Evolutionary conservation across 768 basidiomycete species (phyloP).

Genomic region (Rhizopogon vinicolor): DNA sequence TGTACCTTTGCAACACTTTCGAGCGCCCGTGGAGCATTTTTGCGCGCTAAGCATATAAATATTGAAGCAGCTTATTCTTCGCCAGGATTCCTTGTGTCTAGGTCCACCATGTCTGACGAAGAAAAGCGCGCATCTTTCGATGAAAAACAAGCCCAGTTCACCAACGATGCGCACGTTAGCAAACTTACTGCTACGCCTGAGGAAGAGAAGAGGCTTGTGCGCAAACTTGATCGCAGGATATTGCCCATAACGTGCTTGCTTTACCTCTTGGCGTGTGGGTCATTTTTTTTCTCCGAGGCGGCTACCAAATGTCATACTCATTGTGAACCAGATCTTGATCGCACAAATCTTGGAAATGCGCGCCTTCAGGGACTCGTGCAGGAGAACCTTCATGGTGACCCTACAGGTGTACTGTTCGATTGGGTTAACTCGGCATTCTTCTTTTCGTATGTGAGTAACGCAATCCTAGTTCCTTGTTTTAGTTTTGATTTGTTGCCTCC

Average conservation of each 20-base stretch:
- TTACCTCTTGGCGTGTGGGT: slow-evolving; percentile 73
- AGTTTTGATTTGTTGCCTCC: neutral
- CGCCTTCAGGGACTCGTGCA: slow-evolving; percentile 68
- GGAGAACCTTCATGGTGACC: slow-evolving; percentile 64
- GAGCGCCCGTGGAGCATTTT: too few relatives aligned
- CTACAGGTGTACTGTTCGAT: slow-evolving; percentile 58
- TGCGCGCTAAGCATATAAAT: too few relatives aligned
- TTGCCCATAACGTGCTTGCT: slow-evolving; percentile 61
- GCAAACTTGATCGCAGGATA: slow-evolving; percentile 31
- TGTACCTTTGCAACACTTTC: too few relatives aligned
- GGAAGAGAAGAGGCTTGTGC: slow-evolving; percentile 32
- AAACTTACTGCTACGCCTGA: slow-evolving; percentile 20
- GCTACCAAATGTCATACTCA: neutral
- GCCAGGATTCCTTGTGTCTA: neutral
- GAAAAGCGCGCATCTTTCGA: slow-evolving; percentile 1
- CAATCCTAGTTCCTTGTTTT: neutral
- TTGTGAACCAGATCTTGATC: slow-evolving; percentile 47
- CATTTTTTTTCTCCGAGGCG: neutral
- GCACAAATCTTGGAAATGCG: slow-evolving; percentile 77
- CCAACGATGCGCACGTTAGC: neutral
- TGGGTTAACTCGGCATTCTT: slow-evolving; percentile 78
- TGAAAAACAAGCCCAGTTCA: neutral
- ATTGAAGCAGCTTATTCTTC: neutral
- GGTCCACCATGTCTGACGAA: slow-evolving; percentile 3
- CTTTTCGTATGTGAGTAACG: slow-evolving; percentile 61